phyloP scores from a whole-genome alignment of 2,329 filamentous ascomycete genomes.

The Ceratocystis variospora region DNA sequence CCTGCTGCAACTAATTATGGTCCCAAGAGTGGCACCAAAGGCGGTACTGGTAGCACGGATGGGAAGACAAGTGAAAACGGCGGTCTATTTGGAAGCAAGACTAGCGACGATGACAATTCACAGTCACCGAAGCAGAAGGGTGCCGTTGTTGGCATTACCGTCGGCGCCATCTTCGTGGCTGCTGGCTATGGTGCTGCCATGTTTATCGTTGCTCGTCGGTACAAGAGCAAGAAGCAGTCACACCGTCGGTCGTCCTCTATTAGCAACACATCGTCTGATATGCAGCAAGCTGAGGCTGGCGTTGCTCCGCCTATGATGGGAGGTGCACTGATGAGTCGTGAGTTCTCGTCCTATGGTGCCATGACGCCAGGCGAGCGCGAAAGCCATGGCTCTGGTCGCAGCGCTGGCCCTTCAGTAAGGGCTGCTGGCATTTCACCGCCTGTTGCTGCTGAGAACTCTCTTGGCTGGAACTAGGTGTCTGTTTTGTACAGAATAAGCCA shows the following conservation, averaged over 20 bases:
- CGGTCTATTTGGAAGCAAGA: conserved; percentile 25
- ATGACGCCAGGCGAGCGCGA: conserved; percentile 37
- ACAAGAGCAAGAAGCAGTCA: conserved; percentile 69
- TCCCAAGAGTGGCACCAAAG: neutral
- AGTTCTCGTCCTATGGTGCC: conserved; percentile 40
- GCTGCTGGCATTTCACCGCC: conserved; percentile 69
- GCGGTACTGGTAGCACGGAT: neutral
- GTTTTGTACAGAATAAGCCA: neutral
- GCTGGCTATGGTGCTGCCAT: conserved; percentile 86
- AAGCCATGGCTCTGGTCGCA: conserved; percentile 53
- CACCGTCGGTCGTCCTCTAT: conserved; percentile 69
- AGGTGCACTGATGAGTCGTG: conserved; percentile 46
- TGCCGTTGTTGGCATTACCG: conserved; percentile 55
- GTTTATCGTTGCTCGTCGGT: conserved; percentile 82
- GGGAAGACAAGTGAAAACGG: conserved; percentile 11
- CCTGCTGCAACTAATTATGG: conserved; percentile 26
- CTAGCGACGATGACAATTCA: conserved; percentile 32
- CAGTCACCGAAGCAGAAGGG: conserved; percentile 47
- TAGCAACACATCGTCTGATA: conserved; percentile 39
- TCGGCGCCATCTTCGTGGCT: conserved; percentile 64
- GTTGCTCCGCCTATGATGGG: conserved; percentile 55
- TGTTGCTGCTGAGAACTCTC: conserved; percentile 83
- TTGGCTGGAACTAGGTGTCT: conserved; percentile 68
- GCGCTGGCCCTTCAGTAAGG: conserved; percentile 40
- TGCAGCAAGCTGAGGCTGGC: conserved; percentile 29